Base-by-base conservation (phyloP, 257 asterid genomes). In the Nicotiana tabacum region DNA sequence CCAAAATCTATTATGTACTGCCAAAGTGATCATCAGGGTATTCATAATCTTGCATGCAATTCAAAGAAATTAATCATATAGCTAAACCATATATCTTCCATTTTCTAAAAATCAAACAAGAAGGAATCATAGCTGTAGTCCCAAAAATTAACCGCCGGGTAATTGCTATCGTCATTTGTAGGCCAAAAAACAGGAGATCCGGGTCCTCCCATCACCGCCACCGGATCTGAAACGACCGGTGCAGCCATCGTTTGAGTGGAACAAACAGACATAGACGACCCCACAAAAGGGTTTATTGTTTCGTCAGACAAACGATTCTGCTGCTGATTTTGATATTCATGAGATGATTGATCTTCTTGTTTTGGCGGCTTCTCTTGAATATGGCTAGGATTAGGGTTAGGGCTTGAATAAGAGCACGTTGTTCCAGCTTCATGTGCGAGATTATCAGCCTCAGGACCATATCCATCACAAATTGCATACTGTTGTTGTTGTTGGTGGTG, bases 71-170 rank as follows among this genome's bases (percentile, higher is more conserved):
- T 9, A 43, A 43, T 43, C 12, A 43, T 43, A 9, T 43, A 43
- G 51, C 12, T 43, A 43, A 43, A 43, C 51, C 51, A 43, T 43
- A 43, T 43, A 3, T 43, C 51, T 43, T 43, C 51, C 12, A 43
- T 43, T 43, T 43, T 43, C 90, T 90, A 93, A 68, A 92, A 84
- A 84, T 94, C 98, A 61, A 91, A 95, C 76, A 93, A 87, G 89
- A 88, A 93, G 0, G 93, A 93, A 83, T 95, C 96, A 5, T 80
- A 61, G 1, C 88, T 84, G 46, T 91, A 89, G 76, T 95, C 97
- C 99, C 99, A 95, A 60, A 92, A 85, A 64, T 86, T 30, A 12
- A 30, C 84, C 1, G 90, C 58, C 3, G 92, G 30, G 1, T 91
- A 85, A 57, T 89, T 89, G 46, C 89, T 97, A 30, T 91, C 96